Evolutionary conservation across 2,329 filamentous ascomycete species (phyloP).

Genomic region (Xylariaceae sp.): DNA sequence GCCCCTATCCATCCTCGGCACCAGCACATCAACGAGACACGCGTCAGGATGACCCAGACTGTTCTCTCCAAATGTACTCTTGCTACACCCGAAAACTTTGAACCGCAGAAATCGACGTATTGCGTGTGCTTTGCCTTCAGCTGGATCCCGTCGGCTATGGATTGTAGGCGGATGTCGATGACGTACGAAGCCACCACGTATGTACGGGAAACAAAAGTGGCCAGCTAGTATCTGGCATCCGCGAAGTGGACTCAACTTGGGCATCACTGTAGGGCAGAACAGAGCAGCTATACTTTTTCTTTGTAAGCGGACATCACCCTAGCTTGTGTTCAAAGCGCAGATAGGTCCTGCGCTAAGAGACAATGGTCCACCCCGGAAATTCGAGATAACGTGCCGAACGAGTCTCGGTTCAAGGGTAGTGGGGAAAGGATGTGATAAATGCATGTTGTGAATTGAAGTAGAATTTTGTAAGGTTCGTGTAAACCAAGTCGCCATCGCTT

Average conservation of each 20-base stretch:
- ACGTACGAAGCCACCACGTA: constrained; percentile 27
- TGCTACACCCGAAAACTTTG: constrained; percentile 2
- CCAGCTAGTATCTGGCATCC: constrained; percentile 6
- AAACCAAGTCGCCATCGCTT: constrained; percentile 34
- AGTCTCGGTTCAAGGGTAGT: constrained; percentile 1
- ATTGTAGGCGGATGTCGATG: constrained; percentile 14
- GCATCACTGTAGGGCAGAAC: constrained; percentile 4
- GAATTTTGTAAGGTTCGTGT: constrained; percentile 31
- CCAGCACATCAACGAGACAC: constrained; percentile 3
- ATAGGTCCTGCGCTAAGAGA: constrained; percentile 7
- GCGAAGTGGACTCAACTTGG: constrained; percentile 7
- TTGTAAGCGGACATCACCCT: constrained; percentile 5
- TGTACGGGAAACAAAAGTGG: constrained; percentile 34
- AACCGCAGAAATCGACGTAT: constrained; percentile 2
- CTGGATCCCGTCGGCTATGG: constrained; percentile 1
- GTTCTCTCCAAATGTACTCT: constrained; percentile 9
- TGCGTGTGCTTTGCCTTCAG: neutral
- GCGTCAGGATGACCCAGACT: constrained; percentile 4
- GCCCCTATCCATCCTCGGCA: constrained; percentile 8
- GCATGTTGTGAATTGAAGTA: constrained; percentile 29
- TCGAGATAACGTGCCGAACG: constrained; percentile 1
- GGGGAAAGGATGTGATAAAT: constrained; percentile 9
- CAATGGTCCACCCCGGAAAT: constrained; percentile 10
- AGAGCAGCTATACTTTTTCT: constrained; percentile 3
- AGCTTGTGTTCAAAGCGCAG: constrained; percentile 6